Conservation (phyloP, 139 green algal genomes). For the Tetradesmus obliquus region DNA sequence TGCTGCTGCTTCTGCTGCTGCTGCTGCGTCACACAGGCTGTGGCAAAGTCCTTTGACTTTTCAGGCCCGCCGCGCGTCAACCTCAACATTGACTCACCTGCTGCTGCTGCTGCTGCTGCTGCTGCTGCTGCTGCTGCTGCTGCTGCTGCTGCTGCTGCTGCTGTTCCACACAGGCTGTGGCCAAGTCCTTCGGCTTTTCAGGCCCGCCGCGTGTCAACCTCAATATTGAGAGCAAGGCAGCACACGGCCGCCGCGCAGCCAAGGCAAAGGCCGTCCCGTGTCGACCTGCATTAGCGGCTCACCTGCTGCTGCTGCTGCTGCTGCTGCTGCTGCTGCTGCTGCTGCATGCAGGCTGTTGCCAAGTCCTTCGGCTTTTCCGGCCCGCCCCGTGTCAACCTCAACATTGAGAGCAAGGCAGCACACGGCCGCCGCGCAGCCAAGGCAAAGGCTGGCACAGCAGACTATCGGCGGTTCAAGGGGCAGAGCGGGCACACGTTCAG, state of each 20-base stretch:
- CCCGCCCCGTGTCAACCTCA: constrained; percentile 92
- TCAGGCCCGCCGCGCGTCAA: constrained; percentile 66
- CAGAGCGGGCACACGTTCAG: constrained; percentile 88
- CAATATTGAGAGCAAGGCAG: constrained; percentile 88
- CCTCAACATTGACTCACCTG: too few species aligned
- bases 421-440: constrained; percentile 75
- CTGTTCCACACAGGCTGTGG: constrained; percentile 67
- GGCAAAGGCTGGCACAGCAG: constrained; percentile 31
- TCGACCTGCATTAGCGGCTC: too few species aligned
- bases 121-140: neutral
- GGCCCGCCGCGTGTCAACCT: constrained; percentile 91
- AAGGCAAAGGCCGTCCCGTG: constrained; percentile 49
- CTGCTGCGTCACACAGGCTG: constrained; percentile 51
- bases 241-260: constrained; percentile 73
- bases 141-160: neutral
- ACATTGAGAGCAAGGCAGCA: constrained; percentile 88
- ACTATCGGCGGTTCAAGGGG: constrained; percentile 54
- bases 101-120: too few species aligned
- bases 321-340: neutral
- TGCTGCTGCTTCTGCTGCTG: neutral
- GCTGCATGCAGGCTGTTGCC: constrained; percentile 70
- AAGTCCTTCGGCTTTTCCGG: constrained; percentile 94
- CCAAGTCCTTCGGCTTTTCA: constrained; percentile 94
- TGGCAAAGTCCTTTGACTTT: constrained; percentile 97
- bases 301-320: neutral